Conservation (phyloP, 1,284 basidiomycete species). For the Hemileia vastatrix region DNA sequence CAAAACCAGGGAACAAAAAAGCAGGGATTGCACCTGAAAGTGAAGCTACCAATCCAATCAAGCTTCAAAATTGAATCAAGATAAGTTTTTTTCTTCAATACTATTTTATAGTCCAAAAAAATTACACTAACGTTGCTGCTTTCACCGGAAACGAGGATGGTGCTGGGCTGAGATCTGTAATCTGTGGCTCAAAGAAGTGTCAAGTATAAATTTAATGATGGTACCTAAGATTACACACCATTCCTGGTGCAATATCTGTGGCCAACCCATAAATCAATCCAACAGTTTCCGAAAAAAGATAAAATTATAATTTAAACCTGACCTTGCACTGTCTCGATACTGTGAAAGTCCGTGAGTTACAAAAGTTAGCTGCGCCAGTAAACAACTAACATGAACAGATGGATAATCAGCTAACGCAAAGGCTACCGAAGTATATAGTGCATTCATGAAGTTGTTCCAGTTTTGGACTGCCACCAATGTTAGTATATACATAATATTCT, state of each 20-base stretch:
- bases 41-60: conserved; percentile 12
- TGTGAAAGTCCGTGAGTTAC: not conserved
- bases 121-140: conserved; percentile 12
- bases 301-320: not conserved
- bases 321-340: conserved; percentile 20
- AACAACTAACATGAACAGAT: not conserved
- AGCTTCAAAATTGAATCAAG: not conserved
- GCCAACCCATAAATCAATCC: not conserved
- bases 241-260: not conserved
- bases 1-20: conserved; percentile 15
- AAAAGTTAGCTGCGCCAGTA: not conserved
- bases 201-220: not conserved
- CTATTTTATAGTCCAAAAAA: not conserved
- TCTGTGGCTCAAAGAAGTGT: not conserved
- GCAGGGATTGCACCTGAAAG: conserved; percentile 19
- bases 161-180: conserved; percentile 13
- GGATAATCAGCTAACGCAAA: conserved; percentile 9
- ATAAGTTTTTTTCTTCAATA: conserved; percentile 6
- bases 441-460: conserved; percentile 23
- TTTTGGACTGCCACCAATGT: conserved; percentile 24
- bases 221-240: not conserved
- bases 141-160: not conserved
- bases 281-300: not conserved
- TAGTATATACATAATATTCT: no score
- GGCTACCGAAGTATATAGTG: conserved; percentile 19